phyloP scores from a whole-genome alignment of 116 monocot genomes.

The Zostera marina region DNA sequence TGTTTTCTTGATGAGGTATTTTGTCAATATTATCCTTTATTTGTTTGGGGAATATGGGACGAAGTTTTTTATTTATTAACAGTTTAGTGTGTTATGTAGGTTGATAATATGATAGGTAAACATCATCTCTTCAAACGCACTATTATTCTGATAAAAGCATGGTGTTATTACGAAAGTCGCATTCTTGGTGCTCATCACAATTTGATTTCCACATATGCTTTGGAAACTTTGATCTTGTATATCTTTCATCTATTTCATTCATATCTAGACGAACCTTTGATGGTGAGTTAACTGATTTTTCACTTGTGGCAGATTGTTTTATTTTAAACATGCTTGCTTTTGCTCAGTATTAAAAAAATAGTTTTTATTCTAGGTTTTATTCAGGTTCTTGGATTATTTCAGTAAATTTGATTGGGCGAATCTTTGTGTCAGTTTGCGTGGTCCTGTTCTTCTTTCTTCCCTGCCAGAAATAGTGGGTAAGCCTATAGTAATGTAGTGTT shows the following conservation, averaged over 20 bases:
- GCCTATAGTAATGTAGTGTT: slow-evolving; percentile 3
- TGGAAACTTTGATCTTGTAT: slow-evolving; percentile 70
- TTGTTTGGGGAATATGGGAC: too few species aligned
- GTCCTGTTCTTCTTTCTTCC: slow-evolving; percentile 43
- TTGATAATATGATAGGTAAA: slow-evolving; percentile 47
- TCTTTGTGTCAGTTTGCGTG: slow-evolving; percentile 50
- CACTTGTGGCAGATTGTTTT: not conserved
- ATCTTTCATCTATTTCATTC: slow-evolving; percentile 68
- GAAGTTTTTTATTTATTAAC: not conserved
- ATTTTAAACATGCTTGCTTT: not conserved
- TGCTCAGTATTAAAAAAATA: not conserved
- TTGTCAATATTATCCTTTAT: not conserved
- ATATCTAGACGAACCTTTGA: slow-evolving; percentile 58
- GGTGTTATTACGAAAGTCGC: slow-evolving; percentile 96
- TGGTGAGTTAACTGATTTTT: slow-evolving; percentile 25
- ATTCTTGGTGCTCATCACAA: slow-evolving; percentile 87
- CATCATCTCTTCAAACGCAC: slow-evolving; percentile 73
- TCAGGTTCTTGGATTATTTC: slow-evolving; percentile 69
- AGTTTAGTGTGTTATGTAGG: slow-evolving; percentile 20
- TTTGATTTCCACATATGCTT: slow-evolving; percentile 80
- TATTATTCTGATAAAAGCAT: slow-evolving; percentile 77
- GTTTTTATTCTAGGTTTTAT: slow-evolving; percentile 41
- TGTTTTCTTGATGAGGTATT: slow-evolving; percentile 84
- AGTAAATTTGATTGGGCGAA: slow-evolving; percentile 80
- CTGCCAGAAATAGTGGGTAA: slow-evolving; percentile 46